Evolutionary conservation across 805 yeast species (phyloP).

Genomic region (Zygosaccharomyces bailii): DNA sequence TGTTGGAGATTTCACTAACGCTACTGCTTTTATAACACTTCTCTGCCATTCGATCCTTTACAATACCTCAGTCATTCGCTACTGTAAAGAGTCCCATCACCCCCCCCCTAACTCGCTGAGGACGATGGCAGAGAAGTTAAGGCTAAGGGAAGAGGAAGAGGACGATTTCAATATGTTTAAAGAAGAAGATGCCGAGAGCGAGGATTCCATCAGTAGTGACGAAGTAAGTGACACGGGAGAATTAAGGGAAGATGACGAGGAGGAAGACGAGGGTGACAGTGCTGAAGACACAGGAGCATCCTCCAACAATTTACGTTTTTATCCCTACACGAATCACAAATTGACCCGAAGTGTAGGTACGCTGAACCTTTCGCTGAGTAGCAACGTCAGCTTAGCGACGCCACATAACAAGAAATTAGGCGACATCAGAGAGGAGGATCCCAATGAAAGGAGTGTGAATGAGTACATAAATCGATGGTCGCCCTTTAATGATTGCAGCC

Average conservation of each 20-base stretch:
- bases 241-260: slow-evolving; percentile 1
- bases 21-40: background rate
- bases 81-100: background rate
- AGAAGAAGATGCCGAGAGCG: slow-evolving; percentile 8
- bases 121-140: slow-evolving; percentile 7
- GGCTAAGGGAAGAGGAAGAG: slow-evolving; percentile 13
- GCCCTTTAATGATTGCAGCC: slow-evolving; percentile 23
- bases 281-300: slow-evolving; percentile 2
- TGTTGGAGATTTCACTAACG: background rate
- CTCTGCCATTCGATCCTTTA: slow-evolving; percentile 3
- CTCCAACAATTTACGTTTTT: slow-evolving; percentile 29
- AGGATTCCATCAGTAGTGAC: background rate
- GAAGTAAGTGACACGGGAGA: background rate
- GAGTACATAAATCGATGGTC: slow-evolving; percentile 30
- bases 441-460: slow-evolving; percentile 18
- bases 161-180: slow-evolving; percentile 18
- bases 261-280: slow-evolving; percentile 8
- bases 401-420: slow-evolving; percentile 8
- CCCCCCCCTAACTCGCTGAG: background rate
- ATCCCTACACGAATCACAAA: slow-evolving; percentile 30
- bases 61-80: background rate
- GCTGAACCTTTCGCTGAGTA: slow-evolving; percentile 47
- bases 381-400: slow-evolving; percentile 29
- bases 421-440: slow-evolving; percentile 18
- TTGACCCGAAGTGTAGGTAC: slow-evolving; percentile 53